Evolutionary conservation across 2,329 filamentous ascomycete species (phyloP), one percentile per base, ranked within the genome.

Genomic region (Colletotrichum sp.): DNA sequence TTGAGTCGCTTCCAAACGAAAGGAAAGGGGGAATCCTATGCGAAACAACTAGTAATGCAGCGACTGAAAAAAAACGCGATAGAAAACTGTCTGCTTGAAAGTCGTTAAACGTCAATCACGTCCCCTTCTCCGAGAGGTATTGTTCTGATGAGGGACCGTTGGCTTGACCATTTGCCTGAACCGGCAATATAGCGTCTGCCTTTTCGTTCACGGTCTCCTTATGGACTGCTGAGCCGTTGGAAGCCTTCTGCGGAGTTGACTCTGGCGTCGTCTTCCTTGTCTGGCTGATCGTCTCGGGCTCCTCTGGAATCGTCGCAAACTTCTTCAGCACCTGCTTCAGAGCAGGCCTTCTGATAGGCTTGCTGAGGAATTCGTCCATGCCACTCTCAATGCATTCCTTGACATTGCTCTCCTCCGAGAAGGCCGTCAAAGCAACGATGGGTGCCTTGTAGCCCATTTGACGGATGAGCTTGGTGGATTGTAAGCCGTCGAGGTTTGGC

Each of bases 361-460:
- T 93, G 80, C 89, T 89, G 21, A 98, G 88, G 83, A 98, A 98
- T 86, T 96, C 95, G 81, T 98, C 92, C 96, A 98, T 98, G 71
- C 96, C 96, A 3, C 93, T 95, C 75, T 96, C 95, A 83, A 97
- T 94, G 83, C 94, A 95, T 82, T 96, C 94, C 83, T 93, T 94
- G 60, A 96, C 92, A 80, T 98, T 98, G 84, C 93, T 95, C 83
- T 98, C 96, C 81, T 98, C 96, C 0, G 95, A 93, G 80, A 98
- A 98, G 4, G 96, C 96, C 13, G 96, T 98, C 60, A 98, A 86
- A 0, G 96, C 96, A 16, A 98, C 95, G 77, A 98, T 98, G 1
- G 96, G 96, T 3, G 94, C 94, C 13, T 91, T 92, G 84, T 97
- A 98, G 2, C 96, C 96, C 87, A 96, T 94, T 82, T 95, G 88